Percentiles rank a stretch among this genome's conserved stretches.
Evolutionary conservation across 768 basidiomycete species (phyloP).

Genomic region (Podaxis pistillaris): DNA sequence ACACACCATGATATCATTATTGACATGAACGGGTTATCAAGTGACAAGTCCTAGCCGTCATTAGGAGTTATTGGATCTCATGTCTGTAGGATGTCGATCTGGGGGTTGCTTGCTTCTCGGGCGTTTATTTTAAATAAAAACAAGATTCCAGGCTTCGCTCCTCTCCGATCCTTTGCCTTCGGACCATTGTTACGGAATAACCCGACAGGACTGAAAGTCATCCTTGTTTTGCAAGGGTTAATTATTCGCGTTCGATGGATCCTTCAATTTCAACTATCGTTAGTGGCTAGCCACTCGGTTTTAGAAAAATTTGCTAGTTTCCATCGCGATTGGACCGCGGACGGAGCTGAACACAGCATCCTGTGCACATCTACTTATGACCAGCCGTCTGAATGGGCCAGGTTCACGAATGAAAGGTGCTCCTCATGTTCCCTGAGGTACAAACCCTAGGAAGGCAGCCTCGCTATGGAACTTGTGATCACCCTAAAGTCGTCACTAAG

Average conservation of each 20-base stretch:
- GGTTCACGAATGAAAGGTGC: not conserved
- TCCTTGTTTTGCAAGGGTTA: no score
- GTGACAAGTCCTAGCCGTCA: not conserved
- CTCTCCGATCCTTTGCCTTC: not conserved
- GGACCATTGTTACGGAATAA: not conserved
- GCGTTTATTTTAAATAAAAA: not conserved
- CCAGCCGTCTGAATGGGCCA: not conserved
- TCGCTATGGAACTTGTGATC: conserved; percentile 3
- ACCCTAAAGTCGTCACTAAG: not conserved
- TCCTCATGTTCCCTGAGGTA: not conserved
- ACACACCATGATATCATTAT: not conserved
- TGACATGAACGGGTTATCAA: not conserved
- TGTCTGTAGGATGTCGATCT: not conserved
- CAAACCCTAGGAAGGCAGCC: not conserved
- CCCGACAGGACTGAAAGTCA: not conserved
- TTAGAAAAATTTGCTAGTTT: not conserved
- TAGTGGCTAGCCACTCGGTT: not conserved
- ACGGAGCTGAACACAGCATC: not conserved
- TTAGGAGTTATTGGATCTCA: not conserved
- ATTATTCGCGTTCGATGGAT: not conserved
- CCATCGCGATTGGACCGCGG: not conserved
- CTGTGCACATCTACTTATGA: not conserved
- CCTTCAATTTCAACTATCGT: not conserved
- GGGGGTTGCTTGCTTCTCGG: not conserved
- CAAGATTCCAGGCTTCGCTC: not conserved